Evolutionary conservation across 768 basidiomycete genomes (phyloP), one percentile per base, ranked within the genome.

Genomic region (Phallus indusiatus): DNA sequence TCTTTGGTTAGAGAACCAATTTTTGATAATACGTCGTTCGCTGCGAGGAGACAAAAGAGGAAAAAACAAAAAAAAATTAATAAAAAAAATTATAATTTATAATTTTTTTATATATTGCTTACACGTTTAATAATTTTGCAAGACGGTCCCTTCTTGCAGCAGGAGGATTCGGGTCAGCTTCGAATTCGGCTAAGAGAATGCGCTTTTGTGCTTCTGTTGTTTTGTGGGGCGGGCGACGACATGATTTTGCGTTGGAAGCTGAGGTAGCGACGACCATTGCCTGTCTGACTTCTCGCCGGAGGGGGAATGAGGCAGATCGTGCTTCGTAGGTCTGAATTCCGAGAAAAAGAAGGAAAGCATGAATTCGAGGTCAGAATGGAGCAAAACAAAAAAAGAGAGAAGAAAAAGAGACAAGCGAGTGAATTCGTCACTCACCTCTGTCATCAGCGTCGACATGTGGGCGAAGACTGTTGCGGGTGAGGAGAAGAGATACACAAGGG

Each of bases 1-100:
- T 11, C 57, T 47, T 22, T 59, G 57, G 37, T 59, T 59, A 18
- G 57, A 59, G 20, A 59, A 59, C 57, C 57, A 59, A 36, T 59
- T 59, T 37, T 59, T 59, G 11, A 59, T 46, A 28, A 52, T 59
- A n/a, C 57, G 57, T 18, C 57, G 47, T 36, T 59, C 57, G 1
- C 57, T 59, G 22, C 4, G 17, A 20, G 18, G 10, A 50, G 1
- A 16, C 20, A 10, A 52, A 21, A 51, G 9, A 16, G 28, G 14
- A 36, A 59, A 20, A 28, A 1, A 36, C 6, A 1, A 16, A 14
- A 20, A 22, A 51, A 34, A 34, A 12, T 5, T 12, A 51, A 51
- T 22, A 18, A n/a, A 10, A 4, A 42, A 2, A 42, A n/a, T n/a
- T 4, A 42, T 12, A 42, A 42, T 14, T 42, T 42, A 14, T n/a